A percentile compares a stretch with the other conserved stretches of the same genome.
Evolutionary conservation across 768 basidiomycete genomes (phyloP).

Genomic region (Suillus spraguei): DNA sequence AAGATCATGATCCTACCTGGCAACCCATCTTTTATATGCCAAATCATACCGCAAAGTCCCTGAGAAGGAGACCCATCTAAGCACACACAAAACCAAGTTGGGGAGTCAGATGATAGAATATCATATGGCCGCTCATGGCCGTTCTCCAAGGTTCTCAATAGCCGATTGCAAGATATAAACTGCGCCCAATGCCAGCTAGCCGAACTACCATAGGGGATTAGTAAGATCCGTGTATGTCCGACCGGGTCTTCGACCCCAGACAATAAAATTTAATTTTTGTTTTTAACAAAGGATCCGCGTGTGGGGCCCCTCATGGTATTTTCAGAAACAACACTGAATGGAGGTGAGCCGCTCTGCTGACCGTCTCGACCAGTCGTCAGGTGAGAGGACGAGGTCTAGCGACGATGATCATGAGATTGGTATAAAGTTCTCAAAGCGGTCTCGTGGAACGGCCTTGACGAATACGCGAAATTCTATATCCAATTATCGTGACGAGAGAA

Average conservation of each 20-base stretch:
- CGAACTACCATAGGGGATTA: background rate
- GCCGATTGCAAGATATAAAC: background rate
- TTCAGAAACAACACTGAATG: background rate
- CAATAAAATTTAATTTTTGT: too few relatives aligned
- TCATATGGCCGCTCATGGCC: background rate
- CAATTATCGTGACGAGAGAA: background rate
- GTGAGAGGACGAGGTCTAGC: background rate
- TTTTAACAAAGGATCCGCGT: background rate
- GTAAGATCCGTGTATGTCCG: too few relatives aligned
- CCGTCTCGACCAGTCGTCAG: background rate
- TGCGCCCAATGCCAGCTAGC: background rate
- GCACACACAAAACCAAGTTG: background rate
- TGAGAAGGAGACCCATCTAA: conserved; percentile 10
- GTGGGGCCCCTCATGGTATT: background rate
- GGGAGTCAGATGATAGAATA: conserved; percentile 20
- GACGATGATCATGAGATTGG: background rate
- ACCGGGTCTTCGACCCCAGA: too few relatives aligned
- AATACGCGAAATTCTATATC: background rate
- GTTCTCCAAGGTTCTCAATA: background rate
- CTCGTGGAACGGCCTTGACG: background rate
- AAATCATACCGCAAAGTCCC: background rate
- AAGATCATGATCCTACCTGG: conserved; percentile 1
- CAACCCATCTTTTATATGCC: conserved; percentile 18
- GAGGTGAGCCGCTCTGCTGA: background rate
- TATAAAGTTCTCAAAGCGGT: background rate